A percentile compares a stretch with the other conserved stretches of the same genome.
Conservation (phyloP, 2,329 filamentous ascomycete genomes). For the Sporothrix brunneoviolacea region DNA sequence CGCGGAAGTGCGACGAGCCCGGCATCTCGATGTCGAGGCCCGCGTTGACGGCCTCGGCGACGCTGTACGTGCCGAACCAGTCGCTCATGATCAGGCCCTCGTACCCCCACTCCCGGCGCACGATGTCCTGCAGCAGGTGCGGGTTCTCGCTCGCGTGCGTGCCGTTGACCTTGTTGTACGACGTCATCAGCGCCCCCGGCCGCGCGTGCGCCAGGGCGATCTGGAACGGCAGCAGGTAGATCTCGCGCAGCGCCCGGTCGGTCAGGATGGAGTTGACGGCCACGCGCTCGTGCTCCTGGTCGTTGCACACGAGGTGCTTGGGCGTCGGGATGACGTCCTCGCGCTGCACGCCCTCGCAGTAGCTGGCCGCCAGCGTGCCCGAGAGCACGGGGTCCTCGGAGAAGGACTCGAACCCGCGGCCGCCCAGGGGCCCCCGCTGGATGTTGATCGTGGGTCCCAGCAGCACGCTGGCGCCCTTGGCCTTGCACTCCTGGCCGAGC, state of each 20-base stretch:
- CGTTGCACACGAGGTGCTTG: conserved; percentile 36
- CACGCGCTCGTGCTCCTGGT: conserved; percentile 32
- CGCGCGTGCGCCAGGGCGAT: conserved; percentile 29
- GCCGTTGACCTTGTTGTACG: conserved; percentile 36
- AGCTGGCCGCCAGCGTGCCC: conserved; percentile 29
- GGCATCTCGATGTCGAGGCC: conserved; percentile 28
- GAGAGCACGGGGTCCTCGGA: conserved; percentile 34
- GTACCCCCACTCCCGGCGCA: conserved; percentile 33
- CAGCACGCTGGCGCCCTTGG: conserved; percentile 62
- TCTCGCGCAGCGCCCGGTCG: conserved; percentile 33
- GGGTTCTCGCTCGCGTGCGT: conserved; percentile 32
- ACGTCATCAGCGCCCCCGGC: conserved; percentile 32
- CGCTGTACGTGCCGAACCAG: conserved; percentile 28
- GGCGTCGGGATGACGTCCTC: conserved; percentile 31
- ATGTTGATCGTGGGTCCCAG: conserved; percentile 52
- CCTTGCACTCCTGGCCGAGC: conserved; percentile 60
- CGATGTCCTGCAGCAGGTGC: conserved; percentile 27
- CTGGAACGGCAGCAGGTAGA: conserved; percentile 34
- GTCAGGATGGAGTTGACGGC: conserved; percentile 30
- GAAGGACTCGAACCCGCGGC: conserved; percentile 34
- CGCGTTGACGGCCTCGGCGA: conserved; percentile 20
- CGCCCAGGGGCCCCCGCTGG: conserved; percentile 33
- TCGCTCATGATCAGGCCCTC: conserved; percentile 34
- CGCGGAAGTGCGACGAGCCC: conserved; percentile 23
- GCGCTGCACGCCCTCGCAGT: conserved; percentile 29